Conservation (phyloP, 176 grass and related monocot genomes). For the Triticum dicoccoides region DNA sequence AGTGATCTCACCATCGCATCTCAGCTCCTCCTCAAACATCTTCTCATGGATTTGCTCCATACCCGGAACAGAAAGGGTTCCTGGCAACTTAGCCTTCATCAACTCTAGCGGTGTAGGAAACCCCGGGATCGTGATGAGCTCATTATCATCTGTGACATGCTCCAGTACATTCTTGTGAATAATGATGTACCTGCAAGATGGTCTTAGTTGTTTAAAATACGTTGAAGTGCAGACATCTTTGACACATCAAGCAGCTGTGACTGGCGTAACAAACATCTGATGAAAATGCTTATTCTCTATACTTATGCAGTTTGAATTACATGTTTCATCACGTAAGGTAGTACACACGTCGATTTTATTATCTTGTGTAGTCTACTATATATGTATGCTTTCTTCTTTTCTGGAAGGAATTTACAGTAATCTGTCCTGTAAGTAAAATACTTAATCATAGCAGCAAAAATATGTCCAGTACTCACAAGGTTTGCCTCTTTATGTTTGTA, state of each 20-base stretch:
- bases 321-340: not conserved
- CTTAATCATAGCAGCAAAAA: not conserved
- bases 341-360: not conserved
- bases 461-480: not conserved
- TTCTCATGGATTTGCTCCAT: constrained; percentile 30
- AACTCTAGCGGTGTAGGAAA: constrained; percentile 50
- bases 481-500: constrained; percentile 1
- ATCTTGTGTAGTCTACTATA: not conserved
- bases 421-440: not conserved
- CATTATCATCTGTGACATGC: constrained; percentile 31
- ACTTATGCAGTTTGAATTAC: no score
- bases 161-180: constrained; percentile 30
- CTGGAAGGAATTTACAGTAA: not conserved
- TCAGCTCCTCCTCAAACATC: constrained; percentile 26
- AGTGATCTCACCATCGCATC: constrained; percentile 38
- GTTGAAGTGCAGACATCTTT: not conserved
- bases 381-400: not conserved
- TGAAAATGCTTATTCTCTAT: no score
- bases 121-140: constrained; percentile 39
- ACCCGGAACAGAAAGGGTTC: not conserved
- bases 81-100: constrained; percentile 33
- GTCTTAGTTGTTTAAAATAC: not conserved
- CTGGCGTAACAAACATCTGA: no score
- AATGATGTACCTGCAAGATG: constrained; percentile 36
- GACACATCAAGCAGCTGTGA: no score